Conservation (phyloP, 2,329 filamentous ascomycete species). For the Monilinia polystroma region DNA sequence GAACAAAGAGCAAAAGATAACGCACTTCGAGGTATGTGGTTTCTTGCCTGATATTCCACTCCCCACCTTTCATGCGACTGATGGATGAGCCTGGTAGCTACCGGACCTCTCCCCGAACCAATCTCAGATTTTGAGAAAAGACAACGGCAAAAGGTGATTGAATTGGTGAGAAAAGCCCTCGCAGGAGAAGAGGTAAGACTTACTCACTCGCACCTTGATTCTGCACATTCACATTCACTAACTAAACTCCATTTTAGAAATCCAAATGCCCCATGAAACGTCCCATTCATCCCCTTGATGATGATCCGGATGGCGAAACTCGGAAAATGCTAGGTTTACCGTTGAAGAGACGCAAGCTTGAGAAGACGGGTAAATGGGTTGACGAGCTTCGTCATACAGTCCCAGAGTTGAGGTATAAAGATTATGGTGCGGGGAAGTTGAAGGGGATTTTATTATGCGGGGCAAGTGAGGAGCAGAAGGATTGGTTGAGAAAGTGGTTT, state of each 20-base stretch:
- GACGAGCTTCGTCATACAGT: not conserved
- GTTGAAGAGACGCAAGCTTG: constrained; percentile 16
- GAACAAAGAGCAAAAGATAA: constrained; percentile 18
- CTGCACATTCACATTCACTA: not conserved
- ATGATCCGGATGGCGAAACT: constrained; percentile 21
- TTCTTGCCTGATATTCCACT: not conserved
- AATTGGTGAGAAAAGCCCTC: constrained; percentile 22
- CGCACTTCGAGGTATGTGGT: constrained; percentile 20
- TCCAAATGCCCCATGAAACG: constrained; percentile 1
- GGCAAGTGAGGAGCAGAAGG: constrained; percentile 4
- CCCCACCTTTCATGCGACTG: not conserved
- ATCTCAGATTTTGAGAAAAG: constrained; percentile 25
- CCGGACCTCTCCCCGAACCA: constrained; percentile 25
- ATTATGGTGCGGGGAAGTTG: not conserved
- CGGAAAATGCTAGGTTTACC: constrained; percentile 9
- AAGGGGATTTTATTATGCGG: constrained; percentile 9
- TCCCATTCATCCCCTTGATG: not conserved
- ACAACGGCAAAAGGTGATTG: constrained; percentile 5
- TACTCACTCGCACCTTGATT: not conserved
- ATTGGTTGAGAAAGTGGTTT: constrained; percentile 15
- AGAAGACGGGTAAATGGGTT: constrained; percentile 16
- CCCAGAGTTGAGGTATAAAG: constrained; percentile 13
- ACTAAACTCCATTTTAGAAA: not conserved
- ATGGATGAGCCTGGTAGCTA: not conserved
- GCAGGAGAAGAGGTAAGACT: constrained; percentile 17